Conservation (phyloP, 306 rosid species). For the Quercus alba region DNA sequence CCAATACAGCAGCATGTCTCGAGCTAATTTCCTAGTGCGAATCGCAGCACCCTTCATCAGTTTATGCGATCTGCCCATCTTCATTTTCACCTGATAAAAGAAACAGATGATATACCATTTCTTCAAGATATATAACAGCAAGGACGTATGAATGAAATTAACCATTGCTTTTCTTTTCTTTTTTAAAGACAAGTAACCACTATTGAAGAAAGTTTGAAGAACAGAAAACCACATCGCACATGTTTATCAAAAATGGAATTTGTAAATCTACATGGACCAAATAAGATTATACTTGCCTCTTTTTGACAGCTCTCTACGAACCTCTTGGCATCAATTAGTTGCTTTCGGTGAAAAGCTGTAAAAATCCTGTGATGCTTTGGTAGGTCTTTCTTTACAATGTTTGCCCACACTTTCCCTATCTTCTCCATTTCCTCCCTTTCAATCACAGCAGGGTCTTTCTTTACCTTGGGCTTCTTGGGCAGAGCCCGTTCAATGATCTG, state of each 20-base stretch:
- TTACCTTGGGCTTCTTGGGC: constrained; percentile 75
- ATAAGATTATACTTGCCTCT: constrained; percentile 60
- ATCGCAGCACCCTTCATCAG: constrained; percentile 69
- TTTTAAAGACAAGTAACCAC: no score
- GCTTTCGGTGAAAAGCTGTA: constrained; percentile 77
- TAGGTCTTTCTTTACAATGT: constrained; percentile 84
- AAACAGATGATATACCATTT: not conserved
- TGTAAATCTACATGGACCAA: not conserved
- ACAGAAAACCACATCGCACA: constrained; percentile 16
- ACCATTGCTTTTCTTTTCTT: not conserved
- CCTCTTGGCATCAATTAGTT: constrained; percentile 88
- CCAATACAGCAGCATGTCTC: constrained; percentile 92
- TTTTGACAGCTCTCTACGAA: constrained; percentile 91
- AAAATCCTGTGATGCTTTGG: constrained; percentile 85
- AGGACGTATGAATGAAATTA: constrained; percentile 3
- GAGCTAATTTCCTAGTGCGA: constrained; percentile 89
- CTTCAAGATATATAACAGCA: constrained; percentile 22
- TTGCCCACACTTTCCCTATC: constrained; percentile 79
- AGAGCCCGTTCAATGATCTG: constrained; percentile 96
- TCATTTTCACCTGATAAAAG: constrained; percentile 70
- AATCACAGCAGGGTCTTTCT: constrained; percentile 73
- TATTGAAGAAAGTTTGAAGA: not conserved
- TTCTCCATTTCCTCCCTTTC: constrained; percentile 92
- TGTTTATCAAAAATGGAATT: constrained; percentile 7
- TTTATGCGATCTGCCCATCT: constrained; percentile 86